Evolutionary conservation across 176 grass and related monocot species (phyloP).

Genomic region (Canna indica): DNA sequence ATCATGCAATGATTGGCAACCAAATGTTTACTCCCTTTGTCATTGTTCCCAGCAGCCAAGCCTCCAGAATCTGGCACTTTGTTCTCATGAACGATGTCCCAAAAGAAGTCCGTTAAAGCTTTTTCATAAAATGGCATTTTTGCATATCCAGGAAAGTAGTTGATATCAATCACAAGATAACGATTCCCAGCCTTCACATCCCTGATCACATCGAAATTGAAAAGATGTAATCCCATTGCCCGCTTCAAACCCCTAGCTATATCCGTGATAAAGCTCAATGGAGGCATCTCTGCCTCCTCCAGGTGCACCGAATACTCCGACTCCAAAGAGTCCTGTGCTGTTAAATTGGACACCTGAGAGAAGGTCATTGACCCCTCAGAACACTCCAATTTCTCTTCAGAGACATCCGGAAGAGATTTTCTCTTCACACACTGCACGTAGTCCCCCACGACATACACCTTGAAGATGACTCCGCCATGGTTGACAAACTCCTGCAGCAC

Average conservation of each 20-base stretch:
- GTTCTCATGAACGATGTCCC: conserved; percentile 1
- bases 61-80: background rate
- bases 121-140: conserved; percentile 12
- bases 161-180: conserved; percentile 15
- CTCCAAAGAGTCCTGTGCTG: conserved; percentile 14
- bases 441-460: conserved; percentile 80
- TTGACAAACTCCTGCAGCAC: conserved; percentile 97
- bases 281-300: conserved; percentile 55
- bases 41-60: no score
- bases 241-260: conserved; percentile 55
- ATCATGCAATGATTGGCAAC: background rate
- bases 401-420: conserved; percentile 78
- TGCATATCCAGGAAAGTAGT: conserved; percentile 20
- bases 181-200: conserved; percentile 40
- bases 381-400: conserved; percentile 38
- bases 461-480: conserved; percentile 88
- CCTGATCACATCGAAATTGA: conserved; percentile 96
- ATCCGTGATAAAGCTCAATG: conserved; percentile 46
- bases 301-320: conserved; percentile 47
- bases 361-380: conserved; percentile 65
- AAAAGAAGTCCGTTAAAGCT: conserved; percentile 13
- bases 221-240: conserved; percentile 65
- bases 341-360: conserved; percentile 84
- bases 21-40: background rate
- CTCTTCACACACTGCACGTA: conserved; percentile 81